phyloP scores from a whole-genome alignment of 768 basidiomycete genomes.

The Leccinum sublutescens region DNA sequence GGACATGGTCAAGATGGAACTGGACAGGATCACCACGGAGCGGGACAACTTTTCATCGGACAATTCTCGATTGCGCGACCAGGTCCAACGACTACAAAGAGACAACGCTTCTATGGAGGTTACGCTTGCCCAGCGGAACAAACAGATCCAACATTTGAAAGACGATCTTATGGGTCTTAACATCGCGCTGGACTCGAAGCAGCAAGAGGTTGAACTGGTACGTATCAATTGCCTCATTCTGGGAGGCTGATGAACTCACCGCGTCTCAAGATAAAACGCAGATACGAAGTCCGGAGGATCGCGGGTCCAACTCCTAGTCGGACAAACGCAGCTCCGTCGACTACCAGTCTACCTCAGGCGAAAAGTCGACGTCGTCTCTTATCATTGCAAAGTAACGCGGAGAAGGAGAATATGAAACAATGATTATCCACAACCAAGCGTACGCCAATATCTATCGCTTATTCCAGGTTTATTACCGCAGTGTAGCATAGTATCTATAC shows the following conservation, averaged over 20 bases:
- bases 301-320: slow-evolving; percentile 60
- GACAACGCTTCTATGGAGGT: slow-evolving; percentile 86
- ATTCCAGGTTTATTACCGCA: slow-evolving; percentile 1
- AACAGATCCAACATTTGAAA: slow-evolving; percentile 63
- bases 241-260: neutral
- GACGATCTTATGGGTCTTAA: slow-evolving; percentile 84
- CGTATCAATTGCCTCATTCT: slow-evolving; percentile 25
- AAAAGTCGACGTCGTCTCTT: neutral
- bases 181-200: slow-evolving; percentile 90
- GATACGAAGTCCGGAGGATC: slow-evolving; percentile 53
- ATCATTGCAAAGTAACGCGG: neutral
- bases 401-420: neutral
- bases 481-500: neutral
- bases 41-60: slow-evolving; percentile 38
- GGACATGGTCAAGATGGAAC: neutral
- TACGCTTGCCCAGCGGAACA: slow-evolving; percentile 68
- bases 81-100: slow-evolving; percentile 69
- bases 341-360: slow-evolving; percentile 8
- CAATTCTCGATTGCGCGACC: slow-evolving; percentile 54
- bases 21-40: neutral
- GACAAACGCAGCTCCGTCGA: slow-evolving; percentile 33
- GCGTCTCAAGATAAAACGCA: slow-evolving; percentile 57
- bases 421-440: neutral
- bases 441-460: slow-evolving; percentile 15
- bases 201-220: slow-evolving; percentile 90